These are phyloP conservation scores for Metschnikowia proteae DNA, from an alignment of 805 yeast genomes.

Conservation along the genomic window DNA sequence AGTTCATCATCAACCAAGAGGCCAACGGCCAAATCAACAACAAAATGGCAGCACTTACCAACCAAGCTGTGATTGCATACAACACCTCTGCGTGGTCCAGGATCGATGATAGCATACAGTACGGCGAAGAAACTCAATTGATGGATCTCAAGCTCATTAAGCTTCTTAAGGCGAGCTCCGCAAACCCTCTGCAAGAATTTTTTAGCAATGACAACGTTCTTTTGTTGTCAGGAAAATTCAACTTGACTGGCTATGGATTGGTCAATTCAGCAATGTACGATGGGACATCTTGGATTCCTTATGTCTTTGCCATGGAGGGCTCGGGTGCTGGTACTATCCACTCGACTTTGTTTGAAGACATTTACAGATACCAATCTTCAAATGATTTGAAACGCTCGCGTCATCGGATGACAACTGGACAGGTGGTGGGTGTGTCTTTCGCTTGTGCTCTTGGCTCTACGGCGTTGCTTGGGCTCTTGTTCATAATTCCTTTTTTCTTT, in stretches of 20 bases:
- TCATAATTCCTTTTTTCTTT: slow-evolving; percentile 37
- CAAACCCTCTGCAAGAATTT: slow-evolving; percentile 30
- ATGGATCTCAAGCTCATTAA: slow-evolving; percentile 44
- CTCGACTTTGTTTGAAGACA: slow-evolving; percentile 33
- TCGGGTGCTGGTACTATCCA: slow-evolving; percentile 26
- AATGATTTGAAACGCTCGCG: slow-evolving; percentile 23
- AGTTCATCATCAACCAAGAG: slow-evolving; percentile 46
- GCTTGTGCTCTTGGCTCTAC: slow-evolving; percentile 46
- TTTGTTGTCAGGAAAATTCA: slow-evolving; percentile 55
- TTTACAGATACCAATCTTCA: slow-evolving; percentile 34
- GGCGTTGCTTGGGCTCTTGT: slow-evolving; percentile 37
- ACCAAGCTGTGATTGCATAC: slow-evolving; percentile 35
- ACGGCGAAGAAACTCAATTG: slow-evolving; percentile 32
- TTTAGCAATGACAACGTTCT: slow-evolving; percentile 46
- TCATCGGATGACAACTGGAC: slow-evolving; percentile 32
- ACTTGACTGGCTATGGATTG: slow-evolving; percentile 48
- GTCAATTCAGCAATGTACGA: slow-evolving; percentile 62
- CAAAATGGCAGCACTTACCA: slow-evolving; percentile 35
- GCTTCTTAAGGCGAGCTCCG: slow-evolving; percentile 26
- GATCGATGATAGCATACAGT: slow-evolving; percentile 33
- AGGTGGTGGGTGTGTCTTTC: slow-evolving; percentile 43
- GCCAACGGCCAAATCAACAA: slow-evolving; percentile 36
- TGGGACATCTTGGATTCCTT: slow-evolving; percentile 67
- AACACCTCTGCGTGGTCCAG: slow-evolving; percentile 49
- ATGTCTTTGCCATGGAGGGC: slow-evolving; percentile 38